phyloP scores from a whole-genome alignment of 129 eudicot genomes.

The Tagetes patula region DNA sequence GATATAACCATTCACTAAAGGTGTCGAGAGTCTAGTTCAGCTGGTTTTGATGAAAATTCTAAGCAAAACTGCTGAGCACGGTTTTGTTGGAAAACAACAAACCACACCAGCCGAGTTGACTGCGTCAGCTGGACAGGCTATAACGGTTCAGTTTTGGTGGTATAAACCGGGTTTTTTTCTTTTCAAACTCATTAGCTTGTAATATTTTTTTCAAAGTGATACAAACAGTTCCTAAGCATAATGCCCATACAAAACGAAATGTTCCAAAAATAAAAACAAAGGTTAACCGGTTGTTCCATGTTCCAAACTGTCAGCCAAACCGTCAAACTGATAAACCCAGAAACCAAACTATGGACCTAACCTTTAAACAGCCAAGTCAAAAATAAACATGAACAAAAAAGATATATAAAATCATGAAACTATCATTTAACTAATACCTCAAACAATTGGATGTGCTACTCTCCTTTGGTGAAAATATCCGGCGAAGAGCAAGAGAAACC shows the following conservation, averaged over 20 bases:
- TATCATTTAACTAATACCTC: conserved; percentile 40
- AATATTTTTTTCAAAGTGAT: neutral
- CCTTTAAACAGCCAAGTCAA: too few species aligned
- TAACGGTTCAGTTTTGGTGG: neutral
- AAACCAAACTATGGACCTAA: neutral
- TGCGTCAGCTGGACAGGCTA: neutral
- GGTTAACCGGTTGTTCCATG: neutral
- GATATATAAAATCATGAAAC: neutral
- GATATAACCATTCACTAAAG: neutral
- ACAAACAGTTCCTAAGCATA: neutral
- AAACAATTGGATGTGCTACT: conserved; percentile 23
- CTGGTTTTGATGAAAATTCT: neutral
- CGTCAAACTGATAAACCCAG: neutral
- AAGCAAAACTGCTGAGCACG: neutral
- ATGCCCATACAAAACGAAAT: neutral
- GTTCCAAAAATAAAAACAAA: neutral
- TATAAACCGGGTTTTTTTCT: neutral
- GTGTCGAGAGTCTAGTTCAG: neutral
- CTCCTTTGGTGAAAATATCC: conserved; percentile 43
- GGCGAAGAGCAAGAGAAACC: conserved; percentile 78
- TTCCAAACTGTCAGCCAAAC: neutral
- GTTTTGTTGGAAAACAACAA: neutral
- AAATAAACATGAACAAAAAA: neutral
- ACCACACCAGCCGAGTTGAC: neutral
- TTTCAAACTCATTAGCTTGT: neutral